These are phyloP conservation scores for Spirogloea muscicola DNA, from an alignment of 139 green algal genomes.

Conservation along the genomic window DNA sequence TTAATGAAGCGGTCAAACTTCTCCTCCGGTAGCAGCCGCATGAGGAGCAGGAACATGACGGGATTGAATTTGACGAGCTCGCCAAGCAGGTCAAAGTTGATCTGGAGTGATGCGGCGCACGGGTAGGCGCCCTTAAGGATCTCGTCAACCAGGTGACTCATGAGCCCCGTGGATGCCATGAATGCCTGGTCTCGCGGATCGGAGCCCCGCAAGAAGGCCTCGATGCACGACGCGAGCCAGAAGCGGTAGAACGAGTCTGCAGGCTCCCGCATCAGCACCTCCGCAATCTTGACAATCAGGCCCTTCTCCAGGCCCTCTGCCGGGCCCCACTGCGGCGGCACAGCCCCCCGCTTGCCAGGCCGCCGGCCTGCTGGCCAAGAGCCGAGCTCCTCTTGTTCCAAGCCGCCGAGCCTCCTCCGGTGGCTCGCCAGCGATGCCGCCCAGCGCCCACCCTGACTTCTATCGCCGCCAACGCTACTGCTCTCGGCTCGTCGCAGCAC, in stretches of 20 bases:
- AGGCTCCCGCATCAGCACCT: constrained; percentile 38
- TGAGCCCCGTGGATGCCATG: constrained; percentile 34
- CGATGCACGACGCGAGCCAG: constrained; percentile 50
- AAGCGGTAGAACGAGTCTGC: constrained; percentile 45
- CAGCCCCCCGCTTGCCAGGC: background rate
- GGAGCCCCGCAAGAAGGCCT: constrained; percentile 45
- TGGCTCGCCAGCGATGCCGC: background rate
- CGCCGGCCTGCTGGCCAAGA: no score
- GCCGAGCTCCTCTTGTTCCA: background rate
- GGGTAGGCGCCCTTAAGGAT: constrained; percentile 37
- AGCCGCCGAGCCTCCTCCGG: background rate
- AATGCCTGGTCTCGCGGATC: constrained; percentile 38
- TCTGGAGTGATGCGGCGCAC: constrained; percentile 30
- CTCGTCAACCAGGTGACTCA: constrained; percentile 43
- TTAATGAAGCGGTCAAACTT: constrained; percentile 37
- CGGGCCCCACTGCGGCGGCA: background rate
- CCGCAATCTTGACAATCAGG: constrained; percentile 42
- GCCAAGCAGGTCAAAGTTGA: constrained; percentile 50
- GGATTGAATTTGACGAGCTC: constrained; percentile 50
- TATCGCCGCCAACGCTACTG: no score
- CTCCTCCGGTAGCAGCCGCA: constrained; percentile 24
- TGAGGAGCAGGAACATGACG: constrained; percentile 26
- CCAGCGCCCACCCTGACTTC: no score
- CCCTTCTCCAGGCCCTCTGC: constrained; percentile 3
- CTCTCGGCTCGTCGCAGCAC: no score